Conservation (phyloP, 495 filamentous ascomycete species). For the Thozetella sp. region DNA sequence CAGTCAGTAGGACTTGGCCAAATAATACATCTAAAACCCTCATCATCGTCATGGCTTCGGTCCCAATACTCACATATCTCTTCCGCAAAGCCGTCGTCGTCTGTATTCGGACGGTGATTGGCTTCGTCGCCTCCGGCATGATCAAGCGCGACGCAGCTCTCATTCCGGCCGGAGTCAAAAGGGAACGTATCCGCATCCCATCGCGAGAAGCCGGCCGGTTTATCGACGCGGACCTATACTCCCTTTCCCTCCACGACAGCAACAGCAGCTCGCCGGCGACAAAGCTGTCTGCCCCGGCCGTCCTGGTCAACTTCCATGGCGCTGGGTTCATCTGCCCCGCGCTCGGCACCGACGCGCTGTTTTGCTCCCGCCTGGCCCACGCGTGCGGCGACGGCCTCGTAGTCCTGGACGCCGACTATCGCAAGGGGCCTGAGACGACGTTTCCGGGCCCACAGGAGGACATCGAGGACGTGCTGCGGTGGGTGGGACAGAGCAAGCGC, state of each 20-base stretch:
- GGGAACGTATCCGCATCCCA: slow-evolving; percentile 10
- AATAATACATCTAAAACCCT: not conserved
- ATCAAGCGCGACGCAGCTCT: slow-evolving; percentile 4
- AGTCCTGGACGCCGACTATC: slow-evolving; percentile 15
- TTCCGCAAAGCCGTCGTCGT: slow-evolving; percentile 3
- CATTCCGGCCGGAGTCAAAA: not conserved
- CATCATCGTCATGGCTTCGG: not conserved
- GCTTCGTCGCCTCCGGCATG: not conserved
- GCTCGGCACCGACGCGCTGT: slow-evolving; percentile 9
- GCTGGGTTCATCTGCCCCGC: slow-evolving; percentile 12
- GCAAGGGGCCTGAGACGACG: slow-evolving; percentile 11
- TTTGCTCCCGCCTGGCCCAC: slow-evolving; percentile 7
- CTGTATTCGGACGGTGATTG: not conserved
- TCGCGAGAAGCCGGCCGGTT: slow-evolving; percentile 9
- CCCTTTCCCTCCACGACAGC: not conserved
- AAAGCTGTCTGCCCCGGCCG: not conserved
- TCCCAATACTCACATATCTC: not conserved
- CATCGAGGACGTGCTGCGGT: slow-evolving; percentile 11
- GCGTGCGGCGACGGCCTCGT: slow-evolving; percentile 4
- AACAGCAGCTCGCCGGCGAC: not conserved
- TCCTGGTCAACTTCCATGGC: slow-evolving; percentile 17
- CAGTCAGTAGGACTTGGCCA: not conserved
- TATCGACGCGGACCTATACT: slow-evolving; percentile 12
- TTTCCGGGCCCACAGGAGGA: slow-evolving; percentile 11
- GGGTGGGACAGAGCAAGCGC: slow-evolving; percentile 9